Conservation (phyloP, 352 stramenopile genomes). For the Lagenidium giganteum region DNA sequence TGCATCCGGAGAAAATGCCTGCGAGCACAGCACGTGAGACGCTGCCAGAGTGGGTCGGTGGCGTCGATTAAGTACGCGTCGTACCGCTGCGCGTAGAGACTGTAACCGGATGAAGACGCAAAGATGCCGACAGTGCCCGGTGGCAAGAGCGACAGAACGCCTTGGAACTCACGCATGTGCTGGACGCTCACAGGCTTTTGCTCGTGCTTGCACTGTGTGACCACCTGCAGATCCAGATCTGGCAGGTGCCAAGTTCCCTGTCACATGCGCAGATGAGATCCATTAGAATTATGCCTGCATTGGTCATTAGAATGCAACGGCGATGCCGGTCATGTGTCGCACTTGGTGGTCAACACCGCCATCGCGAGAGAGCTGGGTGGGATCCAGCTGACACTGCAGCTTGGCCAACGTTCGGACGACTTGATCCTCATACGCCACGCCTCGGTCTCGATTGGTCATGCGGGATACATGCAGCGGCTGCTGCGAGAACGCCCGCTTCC, state of each 20-base stretch:
- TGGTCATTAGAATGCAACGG: neutral
- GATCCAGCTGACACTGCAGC: conserved; percentile 40
- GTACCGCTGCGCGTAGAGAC: conserved; percentile 65
- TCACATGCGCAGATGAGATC: too few relatives aligned
- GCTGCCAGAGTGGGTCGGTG: neutral
- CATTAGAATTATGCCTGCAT: too few relatives aligned
- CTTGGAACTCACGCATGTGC: conserved; percentile 69
- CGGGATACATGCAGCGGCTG: conserved; percentile 7
- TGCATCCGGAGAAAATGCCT: conserved; percentile 62
- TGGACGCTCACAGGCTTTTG: conserved; percentile 61
- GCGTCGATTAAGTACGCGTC: too few relatives aligned
- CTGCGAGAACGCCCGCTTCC: too few relatives aligned
- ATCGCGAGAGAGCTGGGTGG: conserved; percentile 65
- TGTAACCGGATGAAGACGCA: conserved; percentile 70
- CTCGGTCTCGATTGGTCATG: conserved; percentile 31
- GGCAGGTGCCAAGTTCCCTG: conserved; percentile 64
- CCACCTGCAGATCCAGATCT: conserved; percentile 52
- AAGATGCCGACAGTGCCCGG: conserved; percentile 53
- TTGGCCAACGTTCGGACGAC: conserved; percentile 48
- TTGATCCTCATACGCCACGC: conserved; percentile 53
- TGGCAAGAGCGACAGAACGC: conserved; percentile 45
- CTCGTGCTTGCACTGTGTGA: conserved; percentile 83
- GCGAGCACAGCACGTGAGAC: neutral
- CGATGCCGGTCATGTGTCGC: neutral
- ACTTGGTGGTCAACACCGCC: conserved; percentile 66